These are phyloP conservation scores for Diutina siamensis DNA, from an alignment of 1,139 yeast genomes.

Conservation along the genomic window DNA sequence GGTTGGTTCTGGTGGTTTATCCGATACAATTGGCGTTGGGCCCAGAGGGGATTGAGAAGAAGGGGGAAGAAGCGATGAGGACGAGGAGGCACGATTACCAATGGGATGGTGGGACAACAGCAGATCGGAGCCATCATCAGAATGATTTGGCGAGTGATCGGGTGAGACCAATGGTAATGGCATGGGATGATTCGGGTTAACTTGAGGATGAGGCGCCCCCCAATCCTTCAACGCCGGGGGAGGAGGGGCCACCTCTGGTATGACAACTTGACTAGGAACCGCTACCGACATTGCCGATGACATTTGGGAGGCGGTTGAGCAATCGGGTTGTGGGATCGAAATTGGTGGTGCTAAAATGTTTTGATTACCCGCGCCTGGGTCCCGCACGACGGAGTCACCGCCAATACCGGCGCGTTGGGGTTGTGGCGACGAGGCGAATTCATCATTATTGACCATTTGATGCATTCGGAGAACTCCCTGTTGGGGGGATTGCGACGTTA, in stretches of 20 bases:
- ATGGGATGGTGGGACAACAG: too few species aligned
- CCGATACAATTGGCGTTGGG: too few species aligned
- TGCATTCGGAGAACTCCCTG: neutral
- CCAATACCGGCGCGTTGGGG: neutral
- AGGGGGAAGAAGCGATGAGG: too few species aligned
- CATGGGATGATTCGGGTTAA: neutral
- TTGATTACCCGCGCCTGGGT: neutral
- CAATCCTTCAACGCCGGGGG: neutral
- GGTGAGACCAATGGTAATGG: conserved; percentile 3
- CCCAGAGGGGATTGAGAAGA: too few species aligned
- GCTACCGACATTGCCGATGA: neutral
- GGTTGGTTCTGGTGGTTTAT: too few species aligned
- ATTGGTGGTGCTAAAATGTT: neutral
- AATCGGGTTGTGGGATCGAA: neutral
- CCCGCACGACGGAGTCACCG: neutral
- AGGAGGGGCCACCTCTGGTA: neutral
- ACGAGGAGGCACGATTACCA: too few species aligned
- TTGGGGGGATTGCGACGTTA: neutral
- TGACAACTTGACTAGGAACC: neutral
- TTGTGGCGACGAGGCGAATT: neutral
- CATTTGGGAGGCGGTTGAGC: neutral
- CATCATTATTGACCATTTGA: conserved; percentile 4
- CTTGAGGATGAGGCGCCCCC: neutral
- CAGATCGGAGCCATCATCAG: conserved; percentile 1
- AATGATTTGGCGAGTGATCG: neutral